Conservation (phyloP, 1,284 basidiomycete species). For the Microbotryum violaceum region DNA sequence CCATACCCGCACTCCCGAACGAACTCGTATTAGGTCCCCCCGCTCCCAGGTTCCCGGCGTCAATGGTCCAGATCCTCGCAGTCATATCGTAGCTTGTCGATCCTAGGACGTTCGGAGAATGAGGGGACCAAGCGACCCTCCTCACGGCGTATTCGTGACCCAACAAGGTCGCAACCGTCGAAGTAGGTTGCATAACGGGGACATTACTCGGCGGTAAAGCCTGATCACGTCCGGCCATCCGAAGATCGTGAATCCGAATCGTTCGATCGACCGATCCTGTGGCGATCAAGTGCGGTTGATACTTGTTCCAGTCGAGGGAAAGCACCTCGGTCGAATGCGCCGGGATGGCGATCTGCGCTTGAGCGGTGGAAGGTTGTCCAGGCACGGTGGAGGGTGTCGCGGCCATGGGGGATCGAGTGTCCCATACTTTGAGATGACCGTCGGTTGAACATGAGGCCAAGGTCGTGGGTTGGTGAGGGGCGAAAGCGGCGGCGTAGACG, state of each 20-base stretch:
- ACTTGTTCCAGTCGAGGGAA: conserved; percentile 88
- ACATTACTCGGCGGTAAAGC: conserved; percentile 5
- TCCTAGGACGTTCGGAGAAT: conserved; percentile 62
- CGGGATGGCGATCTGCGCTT: conserved; percentile 20
- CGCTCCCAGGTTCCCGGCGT: conserved; percentile 49
- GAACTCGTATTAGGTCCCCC: conserved; percentile 48
- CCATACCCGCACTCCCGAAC: conserved; percentile 40
- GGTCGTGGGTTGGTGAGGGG: conserved; percentile 75
- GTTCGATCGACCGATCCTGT: conserved; percentile 72
- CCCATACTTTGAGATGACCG: conserved; percentile 71
- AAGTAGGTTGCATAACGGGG: conserved; percentile 15
- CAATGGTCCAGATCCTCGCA: conserved; percentile 63
- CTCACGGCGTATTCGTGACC: conserved; percentile 49
- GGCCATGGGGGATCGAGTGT: conserved; percentile 52
- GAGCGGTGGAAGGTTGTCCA: conserved; percentile 23
- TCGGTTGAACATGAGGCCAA: conserved; percentile 78
- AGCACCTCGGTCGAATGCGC: conserved; percentile 45
- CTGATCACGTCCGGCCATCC: conserved; percentile 47
- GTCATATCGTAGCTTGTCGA: conserved; percentile 95
- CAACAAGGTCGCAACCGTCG: conserved; percentile 36
- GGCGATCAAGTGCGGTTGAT: conserved; percentile 66
- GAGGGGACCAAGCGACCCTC: conserved; percentile 44
- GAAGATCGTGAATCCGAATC: conserved; percentile 75
- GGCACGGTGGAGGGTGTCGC: conserved; percentile 11
- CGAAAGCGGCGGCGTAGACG: conserved; percentile 83